Evolutionary conservation across 139 green algal genomes (phyloP), one percentile per base, ranked within the genome.

Genomic region (Haematococcus lacustris): DNA sequence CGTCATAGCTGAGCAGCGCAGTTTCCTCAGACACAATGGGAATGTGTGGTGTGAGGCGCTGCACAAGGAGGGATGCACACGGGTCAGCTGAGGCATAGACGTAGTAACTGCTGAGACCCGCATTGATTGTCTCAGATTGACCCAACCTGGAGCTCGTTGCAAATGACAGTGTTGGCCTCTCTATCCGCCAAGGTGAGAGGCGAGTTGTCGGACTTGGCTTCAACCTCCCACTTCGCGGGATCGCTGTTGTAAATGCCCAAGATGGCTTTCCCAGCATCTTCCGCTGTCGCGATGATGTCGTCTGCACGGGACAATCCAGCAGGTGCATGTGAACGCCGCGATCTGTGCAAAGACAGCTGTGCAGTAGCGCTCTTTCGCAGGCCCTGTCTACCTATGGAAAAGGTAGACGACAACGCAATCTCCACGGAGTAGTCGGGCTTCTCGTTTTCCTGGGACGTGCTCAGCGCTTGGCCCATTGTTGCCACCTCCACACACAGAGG

Each of bases 21-120:
- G 89, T 95, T 73, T 97, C 91, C 78, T 97, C 91, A 26, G 82
- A 91, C 6, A 96, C 82, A 71, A 97, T 96, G 39, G 91, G 91
- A 26, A 97, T 82, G 81, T 95, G 89, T 0, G 91, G 91, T 0
- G 74, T 80, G 3, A 88, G 68, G 30, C 73, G 68, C 53, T 77
- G 71, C 37, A n/a, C n/a, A 79, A 70, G 64, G 7, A 68, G 25
- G 4, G 23, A 4, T 4, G 28, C 28, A 64, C 57, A 30, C 57
- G 28, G 9, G 23, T 13, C 9, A 23, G 25, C 23, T 30, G 5
- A 64, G 28, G 5, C 23, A n/a, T n/a, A n/a, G n/a, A n/a, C n/a
- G n/a, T n/a, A n/a, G n/a, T n/a, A n/a, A n/a, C n/a, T n/a, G n/a
- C n/a, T n/a, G n/a, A n/a, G n/a, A n/a, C n/a, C n/a, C n/a, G n/a